phyloP scores from a whole-genome alignment of 2,329 filamentous ascomycete genomes.

The Sordariomycetes sp. region DNA sequence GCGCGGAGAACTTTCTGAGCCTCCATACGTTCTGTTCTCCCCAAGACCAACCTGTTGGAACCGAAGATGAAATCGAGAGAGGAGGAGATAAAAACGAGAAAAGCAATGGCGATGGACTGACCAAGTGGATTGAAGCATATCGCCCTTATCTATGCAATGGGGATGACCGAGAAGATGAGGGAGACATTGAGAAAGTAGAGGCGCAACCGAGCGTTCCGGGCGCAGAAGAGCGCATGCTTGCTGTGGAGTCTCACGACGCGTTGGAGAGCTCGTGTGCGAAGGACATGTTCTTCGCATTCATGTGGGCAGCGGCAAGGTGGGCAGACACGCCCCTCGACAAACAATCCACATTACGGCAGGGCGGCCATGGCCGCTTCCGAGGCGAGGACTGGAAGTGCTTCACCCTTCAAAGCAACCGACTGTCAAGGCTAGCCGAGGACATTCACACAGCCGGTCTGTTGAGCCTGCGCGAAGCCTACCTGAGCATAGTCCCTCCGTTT shows the following conservation, averaged over 20 bases:
- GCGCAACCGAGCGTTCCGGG: neutral
- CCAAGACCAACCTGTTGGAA: no score
- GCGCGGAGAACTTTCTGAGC: no score
- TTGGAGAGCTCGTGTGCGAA: constrained; percentile 12
- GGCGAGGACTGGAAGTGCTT: constrained; percentile 9
- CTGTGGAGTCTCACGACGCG: constrained; percentile 6
- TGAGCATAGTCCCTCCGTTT: constrained; percentile 17
- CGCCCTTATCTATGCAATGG: no score
- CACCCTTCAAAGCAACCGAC: constrained; percentile 9
- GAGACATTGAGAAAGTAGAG: neutral
- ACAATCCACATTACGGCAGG: neutral
- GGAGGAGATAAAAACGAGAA: constrained; percentile 3
- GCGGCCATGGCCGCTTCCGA: neutral
- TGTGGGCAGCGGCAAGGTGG: constrained; percentile 15
- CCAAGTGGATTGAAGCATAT: no score
- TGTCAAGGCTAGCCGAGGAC: constrained; percentile 12
- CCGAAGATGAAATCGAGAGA: constrained; percentile 6
- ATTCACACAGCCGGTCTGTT: constrained; percentile 13
- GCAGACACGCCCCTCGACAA: constrained; percentile 4
- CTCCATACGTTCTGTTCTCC: no score
- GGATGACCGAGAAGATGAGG: neutral
- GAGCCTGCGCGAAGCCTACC: constrained; percentile 11
- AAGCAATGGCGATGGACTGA: neutral
- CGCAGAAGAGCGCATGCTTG: neutral
- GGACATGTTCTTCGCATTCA: constrained; percentile 17